Percentiles rank a stretch among this genome's conserved stretches.
Conservation (phyloP, 2,329 filamentous ascomycete species). For the Talaromyces atroroseus region DNA sequence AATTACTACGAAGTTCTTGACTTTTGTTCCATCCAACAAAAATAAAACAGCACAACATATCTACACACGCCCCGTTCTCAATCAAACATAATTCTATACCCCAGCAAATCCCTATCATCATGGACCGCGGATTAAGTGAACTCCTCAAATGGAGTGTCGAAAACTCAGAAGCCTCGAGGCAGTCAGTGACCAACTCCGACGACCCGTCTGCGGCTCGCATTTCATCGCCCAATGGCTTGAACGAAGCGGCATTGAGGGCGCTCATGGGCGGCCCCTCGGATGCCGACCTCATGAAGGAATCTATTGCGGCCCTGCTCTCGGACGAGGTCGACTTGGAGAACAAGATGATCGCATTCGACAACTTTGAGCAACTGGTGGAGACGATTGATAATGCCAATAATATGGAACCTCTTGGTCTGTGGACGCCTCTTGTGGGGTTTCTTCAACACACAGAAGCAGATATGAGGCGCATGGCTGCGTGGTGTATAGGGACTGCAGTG, state of each 20-base stretch:
- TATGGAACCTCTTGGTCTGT: constrained; percentile 70
- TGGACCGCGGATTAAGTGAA: constrained; percentile 63
- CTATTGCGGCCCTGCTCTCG: constrained; percentile 70
- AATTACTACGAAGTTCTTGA: constrained; percentile 1
- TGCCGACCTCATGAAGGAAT: constrained; percentile 81
- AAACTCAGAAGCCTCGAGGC: constrained; percentile 48
- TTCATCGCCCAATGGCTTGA: constrained; percentile 44
- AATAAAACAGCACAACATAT: not conserved
- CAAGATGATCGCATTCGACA: constrained; percentile 83
- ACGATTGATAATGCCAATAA: constrained; percentile 96
- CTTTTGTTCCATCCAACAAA: not conserved
- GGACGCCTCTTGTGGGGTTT: constrained; percentile 71
- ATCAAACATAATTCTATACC: not conserved
- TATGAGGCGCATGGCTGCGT: constrained; percentile 79
- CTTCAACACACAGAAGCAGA: constrained; percentile 65
- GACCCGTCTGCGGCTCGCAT: constrained; percentile 29
- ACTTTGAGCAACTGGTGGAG: constrained; percentile 89
- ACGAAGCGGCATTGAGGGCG: constrained; percentile 64
- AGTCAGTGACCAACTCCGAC: constrained; percentile 26
- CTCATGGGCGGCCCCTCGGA: constrained; percentile 82
- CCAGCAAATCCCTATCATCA: constrained; percentile 17
- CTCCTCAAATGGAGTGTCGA: constrained; percentile 75
- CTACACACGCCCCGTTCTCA: no score
- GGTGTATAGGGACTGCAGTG: constrained; percentile 89
- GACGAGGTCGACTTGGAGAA: constrained; percentile 64